phyloP scores from a whole-genome alignment of 345 rosid species.

The Ceriops tagal region DNA sequence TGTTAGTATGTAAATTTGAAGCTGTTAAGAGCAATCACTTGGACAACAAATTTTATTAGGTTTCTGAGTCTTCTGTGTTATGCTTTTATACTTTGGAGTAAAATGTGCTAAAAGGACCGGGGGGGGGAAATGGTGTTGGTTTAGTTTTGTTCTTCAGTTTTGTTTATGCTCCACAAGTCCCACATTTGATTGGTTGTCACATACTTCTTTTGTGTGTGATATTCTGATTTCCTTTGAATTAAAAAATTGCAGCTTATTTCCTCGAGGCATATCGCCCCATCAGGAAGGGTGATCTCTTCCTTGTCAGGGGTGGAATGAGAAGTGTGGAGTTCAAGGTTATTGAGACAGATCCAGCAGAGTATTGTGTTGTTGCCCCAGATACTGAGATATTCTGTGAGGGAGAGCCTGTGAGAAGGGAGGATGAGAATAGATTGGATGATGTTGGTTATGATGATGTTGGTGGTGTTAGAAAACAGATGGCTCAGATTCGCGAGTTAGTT shows the following conservation, averaged over 20 bases:
- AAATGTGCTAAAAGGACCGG: no score
- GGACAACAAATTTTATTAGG: no score
- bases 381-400: slow-evolving; percentile 93
- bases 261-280: slow-evolving; percentile 85
- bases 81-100: no score
- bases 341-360: slow-evolving; percentile 82
- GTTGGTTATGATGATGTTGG: slow-evolving; percentile 94
- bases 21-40: no score
- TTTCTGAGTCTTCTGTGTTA: no score
- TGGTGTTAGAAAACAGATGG: slow-evolving; percentile 94
- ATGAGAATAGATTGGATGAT: slow-evolving; percentile 78
- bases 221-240: background rate
- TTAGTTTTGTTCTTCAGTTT: no score
- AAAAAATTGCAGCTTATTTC: slow-evolving; percentile 59
- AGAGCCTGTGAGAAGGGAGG: slow-evolving; percentile 77
- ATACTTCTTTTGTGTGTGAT: background rate
- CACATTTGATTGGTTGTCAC: background rate
- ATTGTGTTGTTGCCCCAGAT: slow-evolving; percentile 86
- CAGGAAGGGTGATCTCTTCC: slow-evolving; percentile 82
- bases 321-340: slow-evolving; percentile 83
- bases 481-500: slow-evolving; percentile 83
- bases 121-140: no score
- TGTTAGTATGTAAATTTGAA: no score
- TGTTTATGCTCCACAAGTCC: no score
- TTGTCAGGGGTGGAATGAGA: slow-evolving; percentile 93